Base-by-base conservation (phyloP, 164 flowering plant genomes). In the Magnolia officinalis region DNA sequence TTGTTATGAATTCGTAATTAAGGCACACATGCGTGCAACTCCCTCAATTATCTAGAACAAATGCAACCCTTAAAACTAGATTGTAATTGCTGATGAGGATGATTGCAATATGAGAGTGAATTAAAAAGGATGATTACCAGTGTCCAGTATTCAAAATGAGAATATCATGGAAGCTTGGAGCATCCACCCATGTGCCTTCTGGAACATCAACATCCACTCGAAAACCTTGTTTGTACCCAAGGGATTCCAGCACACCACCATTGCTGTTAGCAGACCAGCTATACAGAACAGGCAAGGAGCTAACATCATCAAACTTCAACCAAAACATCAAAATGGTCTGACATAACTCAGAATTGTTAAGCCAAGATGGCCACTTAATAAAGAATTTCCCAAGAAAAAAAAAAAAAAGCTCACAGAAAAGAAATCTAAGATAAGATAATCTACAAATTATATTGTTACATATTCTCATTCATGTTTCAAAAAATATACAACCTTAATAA, bases 121-220 rank as follows among this genome's bases (percentile, higher is more conserved):
- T 37, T 11, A 55, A 11, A 55, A 55, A 16, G 13, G 18, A 11
- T 55, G 13, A 55, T 82, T 94, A 96, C 99, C 99, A 96, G 83
- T 96, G 99, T 26, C 99, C 98, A n/a, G 98, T 96, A 81, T 92
- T 96, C 21, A 94, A 86, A 76, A 96, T 86, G 65, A 96, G 86
- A 81, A 96, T 85, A 75, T 94, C 89, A 77, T 96, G 98, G 80
- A 91, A 96, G 79, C 78, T 76, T 65, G 92, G 92, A 80, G 98
- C 96, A 72, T 88, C 83, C 37, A 81, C 86, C 99, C 99, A 96
- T 49, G 93, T 86, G 71, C 88, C 83, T 11, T 92, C 99, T 24
- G 98, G 98, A 81, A 92, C 71, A 88, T 96, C 99, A 83, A 96
- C 89, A 82, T 94, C 99, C 83, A 96, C 90, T 83, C 99, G 84